phyloP scores from a whole-genome alignment of 1,284 basidiomycete genomes.

The Apiotrichum mycotoxinovorans region DNA sequence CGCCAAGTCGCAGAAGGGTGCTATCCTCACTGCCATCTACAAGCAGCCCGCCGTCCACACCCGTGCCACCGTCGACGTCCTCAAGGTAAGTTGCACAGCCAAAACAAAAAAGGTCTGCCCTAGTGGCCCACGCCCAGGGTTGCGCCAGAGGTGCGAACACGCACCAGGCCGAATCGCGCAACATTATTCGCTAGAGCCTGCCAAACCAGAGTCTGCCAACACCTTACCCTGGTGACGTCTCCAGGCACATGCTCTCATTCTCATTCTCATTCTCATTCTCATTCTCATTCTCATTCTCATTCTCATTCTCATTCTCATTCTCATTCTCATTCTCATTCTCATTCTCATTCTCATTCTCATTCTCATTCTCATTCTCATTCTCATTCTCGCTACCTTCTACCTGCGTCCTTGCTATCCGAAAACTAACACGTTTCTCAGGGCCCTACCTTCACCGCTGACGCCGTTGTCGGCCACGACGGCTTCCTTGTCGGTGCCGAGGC shows the following conservation, averaged over 20 bases:
- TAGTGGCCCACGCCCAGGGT: too few species aligned
- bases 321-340: neutral
- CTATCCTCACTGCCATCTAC: slow-evolving; percentile 78
- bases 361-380: neutral
- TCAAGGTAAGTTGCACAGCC: slow-evolving; percentile 84
- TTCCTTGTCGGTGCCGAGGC: slow-evolving; percentile 96
- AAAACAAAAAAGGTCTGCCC: too few species aligned
- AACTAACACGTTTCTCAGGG: slow-evolving; percentile 59
- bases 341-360: neutral
- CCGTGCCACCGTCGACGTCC: slow-evolving; percentile 84
- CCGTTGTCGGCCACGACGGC: slow-evolving; percentile 92
- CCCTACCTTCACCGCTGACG: slow-evolving; percentile 93
- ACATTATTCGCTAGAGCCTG: neutral
- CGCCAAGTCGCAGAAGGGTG: slow-evolving; percentile 66
- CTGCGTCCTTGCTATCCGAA: too few species aligned
- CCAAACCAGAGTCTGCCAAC: too few species aligned
- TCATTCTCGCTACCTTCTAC: too few species aligned
- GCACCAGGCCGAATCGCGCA: neutral
- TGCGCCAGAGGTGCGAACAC: neutral
- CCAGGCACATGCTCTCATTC: neutral
- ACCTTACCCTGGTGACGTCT: slow-evolving; percentile 7
- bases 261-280: neutral
- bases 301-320: neutral
- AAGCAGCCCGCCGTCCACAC: slow-evolving; percentile 96
- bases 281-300: neutral